A percentile compares a stretch with the other conserved stretches of the same genome.
Evolutionary conservation across 1,284 basidiomycete species (phyloP).

Genomic region (Fomes fomentarius): DNA sequence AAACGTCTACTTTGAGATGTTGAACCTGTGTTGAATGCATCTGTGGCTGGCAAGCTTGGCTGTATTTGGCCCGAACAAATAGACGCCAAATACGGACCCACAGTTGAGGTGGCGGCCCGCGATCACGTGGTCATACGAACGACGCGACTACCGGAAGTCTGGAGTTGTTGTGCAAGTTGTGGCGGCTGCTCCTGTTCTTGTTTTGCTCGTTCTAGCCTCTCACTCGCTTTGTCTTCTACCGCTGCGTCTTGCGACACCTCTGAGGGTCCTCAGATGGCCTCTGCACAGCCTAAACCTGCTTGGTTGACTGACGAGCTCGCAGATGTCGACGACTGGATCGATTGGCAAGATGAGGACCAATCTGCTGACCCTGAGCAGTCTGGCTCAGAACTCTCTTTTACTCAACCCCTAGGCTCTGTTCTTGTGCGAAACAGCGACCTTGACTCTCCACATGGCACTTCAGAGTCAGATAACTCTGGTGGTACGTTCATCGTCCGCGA

Average conservation of each 20-base stretch:
- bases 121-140: too few species aligned
- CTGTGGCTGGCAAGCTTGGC: slow-evolving; percentile 2
- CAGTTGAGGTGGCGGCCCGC: slow-evolving; percentile 8
- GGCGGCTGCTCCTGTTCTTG: background rate
- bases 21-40: too few species aligned
- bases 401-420: slow-evolving; percentile 55
- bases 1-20: too few species aligned
- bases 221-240: background rate
- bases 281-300: slow-evolving; percentile 36
- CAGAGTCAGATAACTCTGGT: slow-evolving; percentile 33
- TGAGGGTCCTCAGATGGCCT: slow-evolving; percentile 6
- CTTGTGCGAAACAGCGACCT: slow-evolving; percentile 50
- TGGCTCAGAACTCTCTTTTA: slow-evolving; percentile 61
- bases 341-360: slow-evolving; percentile 48
- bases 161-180: background rate
- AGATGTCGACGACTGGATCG: slow-evolving; percentile 38
- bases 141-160: too few species aligned
- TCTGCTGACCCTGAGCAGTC: slow-evolving; percentile 34
- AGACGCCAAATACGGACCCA: slow-evolving; percentile 10
- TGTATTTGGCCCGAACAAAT: slow-evolving; percentile 5
- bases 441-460: slow-evolving; percentile 31
- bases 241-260: background rate
- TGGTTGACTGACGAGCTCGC: slow-evolving; percentile 61
- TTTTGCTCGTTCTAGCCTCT: background rate
- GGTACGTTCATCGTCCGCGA: slow-evolving; percentile 86